Percentiles rank a stretch among this genome's conserved stretches.
phyloP scores from a whole-genome alignment of 179 eudicot species.

The Nepenthes alata region DNA sequence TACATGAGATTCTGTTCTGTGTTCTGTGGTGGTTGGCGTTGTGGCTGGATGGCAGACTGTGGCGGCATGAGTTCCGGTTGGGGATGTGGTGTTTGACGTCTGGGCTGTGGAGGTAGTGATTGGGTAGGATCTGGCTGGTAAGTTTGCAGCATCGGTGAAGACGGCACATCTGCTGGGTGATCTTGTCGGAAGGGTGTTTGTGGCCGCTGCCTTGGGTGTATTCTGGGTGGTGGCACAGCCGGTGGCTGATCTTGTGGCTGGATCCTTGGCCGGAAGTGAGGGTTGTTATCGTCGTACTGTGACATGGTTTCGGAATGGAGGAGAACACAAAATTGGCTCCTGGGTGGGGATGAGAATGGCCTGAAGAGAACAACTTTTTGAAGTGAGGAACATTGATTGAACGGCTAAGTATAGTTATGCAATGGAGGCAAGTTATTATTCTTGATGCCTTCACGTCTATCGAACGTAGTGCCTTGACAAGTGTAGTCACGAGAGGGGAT shows the following conservation, averaged over 20 bases:
- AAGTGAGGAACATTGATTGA: constrained; percentile 23
- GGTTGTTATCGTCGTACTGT: constrained; percentile 46
- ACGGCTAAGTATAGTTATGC: constrained; percentile 49
- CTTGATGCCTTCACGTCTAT: constrained; percentile 9
- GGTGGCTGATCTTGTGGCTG: constrained; percentile 2
- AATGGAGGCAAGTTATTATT: constrained; percentile 57
- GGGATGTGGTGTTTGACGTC: neutral
- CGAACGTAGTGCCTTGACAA: too few relatives aligned
- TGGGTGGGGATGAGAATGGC: constrained; percentile 8
- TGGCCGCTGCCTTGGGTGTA: neutral
- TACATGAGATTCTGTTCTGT: constrained; percentile 17
- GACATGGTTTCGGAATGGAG: constrained; percentile 23
- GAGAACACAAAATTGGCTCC: neutral
- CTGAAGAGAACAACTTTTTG: constrained; percentile 10
- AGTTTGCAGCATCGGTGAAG: neutral
- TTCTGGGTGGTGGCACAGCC: neutral
- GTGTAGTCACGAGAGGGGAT: too few relatives aligned
- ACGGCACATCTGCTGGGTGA: neutral
- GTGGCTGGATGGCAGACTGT: neutral
- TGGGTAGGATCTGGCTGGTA: neutral
- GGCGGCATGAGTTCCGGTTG: neutral
- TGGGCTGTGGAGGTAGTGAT: neutral
- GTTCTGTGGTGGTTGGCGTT: neutral
- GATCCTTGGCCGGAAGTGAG: constrained; percentile 36
- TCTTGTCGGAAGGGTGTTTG: constrained; percentile 1